These are phyloP conservation scores for Alternaria alternata DNA, from an alignment of 2,329 filamentous ascomycete species.

Conservation along the genomic window DNA sequence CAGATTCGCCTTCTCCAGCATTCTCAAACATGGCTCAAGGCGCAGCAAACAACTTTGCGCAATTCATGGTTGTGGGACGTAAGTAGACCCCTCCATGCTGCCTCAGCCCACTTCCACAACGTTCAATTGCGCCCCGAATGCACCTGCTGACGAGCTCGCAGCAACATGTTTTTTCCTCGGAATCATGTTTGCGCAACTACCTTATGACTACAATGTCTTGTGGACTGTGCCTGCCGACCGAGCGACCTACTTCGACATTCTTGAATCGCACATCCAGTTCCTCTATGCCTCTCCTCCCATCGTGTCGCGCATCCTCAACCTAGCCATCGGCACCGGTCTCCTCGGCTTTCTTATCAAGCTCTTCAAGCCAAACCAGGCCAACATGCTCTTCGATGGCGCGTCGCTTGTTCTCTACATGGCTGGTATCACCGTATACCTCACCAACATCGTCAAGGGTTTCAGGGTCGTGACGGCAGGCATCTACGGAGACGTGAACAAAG, in stretches of 20 bases:
- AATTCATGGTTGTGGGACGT: conserved; percentile 97
- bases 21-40: conserved; percentile 33
- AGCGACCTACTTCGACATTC: conserved; percentile 77
- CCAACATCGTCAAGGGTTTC: conserved; percentile 96
- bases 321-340: conserved; percentile 87
- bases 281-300: conserved; percentile 90
- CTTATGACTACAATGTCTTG: conserved; percentile 92
- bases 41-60: conserved; percentile 75
- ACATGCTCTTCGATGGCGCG: conserved; percentile 90
- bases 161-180: conserved; percentile 95
- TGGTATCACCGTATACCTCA: conserved; percentile 89
- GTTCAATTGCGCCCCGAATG: conserved; percentile 1
- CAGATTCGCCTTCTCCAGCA: conserved; percentile 3
- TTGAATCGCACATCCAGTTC: conserved; percentile 90
- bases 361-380: conserved; percentile 90
- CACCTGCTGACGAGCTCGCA: conserved; percentile 33
- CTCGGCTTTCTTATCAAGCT: conserved; percentile 92
- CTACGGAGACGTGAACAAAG: conserved; percentile 61
- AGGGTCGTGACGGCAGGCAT: conserved; percentile 78
- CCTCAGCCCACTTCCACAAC: conserved; percentile 11
- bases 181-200: conserved; percentile 94
- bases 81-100: conserved; percentile 54
- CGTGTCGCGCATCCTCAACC: conserved; percentile 92
- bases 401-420: conserved; percentile 79
- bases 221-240: conserved; percentile 75